A percentile compares a stretch with the other conserved stretches of the same genome.
Conservation (phyloP, 2,329 filamentous ascomycete species). For the Elsinoe batatas region DNA sequence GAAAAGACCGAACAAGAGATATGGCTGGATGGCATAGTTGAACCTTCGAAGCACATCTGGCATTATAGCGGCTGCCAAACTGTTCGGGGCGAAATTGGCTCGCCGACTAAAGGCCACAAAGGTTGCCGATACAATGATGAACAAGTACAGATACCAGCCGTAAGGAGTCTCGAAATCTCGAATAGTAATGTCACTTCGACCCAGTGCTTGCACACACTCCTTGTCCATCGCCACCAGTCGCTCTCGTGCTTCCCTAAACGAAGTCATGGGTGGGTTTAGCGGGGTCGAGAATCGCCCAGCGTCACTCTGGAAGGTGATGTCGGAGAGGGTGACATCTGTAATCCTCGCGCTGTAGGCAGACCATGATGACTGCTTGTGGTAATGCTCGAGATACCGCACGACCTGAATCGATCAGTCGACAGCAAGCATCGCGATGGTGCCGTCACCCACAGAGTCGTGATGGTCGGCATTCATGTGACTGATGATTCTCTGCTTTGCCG, state of each 20-base stretch:
- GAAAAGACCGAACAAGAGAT: slow-evolving; percentile 50
- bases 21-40: slow-evolving; percentile 50
- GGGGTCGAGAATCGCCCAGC: slow-evolving; percentile 46
- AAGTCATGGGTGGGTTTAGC: slow-evolving; percentile 60
- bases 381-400: slow-evolving; percentile 66
- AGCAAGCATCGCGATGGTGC: background rate
- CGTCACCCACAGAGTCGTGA: slow-evolving; percentile 46
- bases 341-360: slow-evolving; percentile 51
- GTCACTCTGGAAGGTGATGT: slow-evolving; percentile 51
- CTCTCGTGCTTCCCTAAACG: slow-evolving; percentile 56
- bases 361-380: slow-evolving; percentile 47
- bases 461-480: slow-evolving; percentile 85
- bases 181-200: slow-evolving; percentile 47
- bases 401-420: slow-evolving; percentile 33
- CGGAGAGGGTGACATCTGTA: slow-evolving; percentile 52
- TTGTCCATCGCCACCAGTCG: slow-evolving; percentile 65
- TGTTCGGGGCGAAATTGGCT: slow-evolving; percentile 43
- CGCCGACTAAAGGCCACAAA: slow-evolving; percentile 43
- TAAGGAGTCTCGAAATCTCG: slow-evolving; percentile 43
- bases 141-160: slow-evolving; percentile 45
- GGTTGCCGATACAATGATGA: slow-evolving; percentile 46
- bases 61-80: slow-evolving; percentile 29
- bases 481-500: slow-evolving; percentile 54
- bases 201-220: slow-evolving; percentile 49
- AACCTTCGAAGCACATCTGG: slow-evolving; percentile 49